Evolutionary conservation across 768 basidiomycete species (phyloP), one percentile per base, ranked within the genome.

Genomic region (Melanogaster broomeanus): DNA sequence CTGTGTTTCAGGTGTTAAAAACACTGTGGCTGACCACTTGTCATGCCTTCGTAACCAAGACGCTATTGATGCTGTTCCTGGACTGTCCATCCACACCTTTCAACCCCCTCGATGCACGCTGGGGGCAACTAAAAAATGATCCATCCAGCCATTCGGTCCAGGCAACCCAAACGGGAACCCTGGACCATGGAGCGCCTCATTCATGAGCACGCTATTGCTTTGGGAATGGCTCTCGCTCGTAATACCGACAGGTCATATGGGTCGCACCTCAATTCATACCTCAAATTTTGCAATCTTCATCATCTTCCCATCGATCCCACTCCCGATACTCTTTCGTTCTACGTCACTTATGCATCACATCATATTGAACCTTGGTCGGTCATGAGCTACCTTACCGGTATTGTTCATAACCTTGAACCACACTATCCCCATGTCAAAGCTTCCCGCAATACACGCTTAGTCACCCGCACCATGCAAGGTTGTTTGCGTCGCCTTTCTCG

Each of bases 261-360:
- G 0, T 75, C 71, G 0, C 62, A 64, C 0, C 45, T 71, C 0
- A 71, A 72, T n/a, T 74, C 72, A 0, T 72, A 62, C 43, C 12
- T 72, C 7, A 52, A 53, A 0, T 75, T 75, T 27, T 62, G 66
- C 16, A 15, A 46, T 0, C 7, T 64, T 0, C 72, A 74, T 41
- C 15, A 63, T 7, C 41, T 74, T 3, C 54, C 61, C 6, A 27
- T 67, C 16, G 58, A 67, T 15, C 74, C 69, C 0, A 72, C 72
- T n/a, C 24, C 42, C 0, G 52, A 61, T 33, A 59, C 51, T 3
- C 15, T 59, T 0, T 57, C 55, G 1, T 58, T 61, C 31, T 62
- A 39, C 21, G 12, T 58, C 0, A 41, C 53, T 1, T 62, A 50
- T 30, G 56, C 53, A 50, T 49, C 16, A 1, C 50, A 46, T 2